phyloP scores from a whole-genome alignment of 805 yeast genomes.

The Starmerella sp. region DNA sequence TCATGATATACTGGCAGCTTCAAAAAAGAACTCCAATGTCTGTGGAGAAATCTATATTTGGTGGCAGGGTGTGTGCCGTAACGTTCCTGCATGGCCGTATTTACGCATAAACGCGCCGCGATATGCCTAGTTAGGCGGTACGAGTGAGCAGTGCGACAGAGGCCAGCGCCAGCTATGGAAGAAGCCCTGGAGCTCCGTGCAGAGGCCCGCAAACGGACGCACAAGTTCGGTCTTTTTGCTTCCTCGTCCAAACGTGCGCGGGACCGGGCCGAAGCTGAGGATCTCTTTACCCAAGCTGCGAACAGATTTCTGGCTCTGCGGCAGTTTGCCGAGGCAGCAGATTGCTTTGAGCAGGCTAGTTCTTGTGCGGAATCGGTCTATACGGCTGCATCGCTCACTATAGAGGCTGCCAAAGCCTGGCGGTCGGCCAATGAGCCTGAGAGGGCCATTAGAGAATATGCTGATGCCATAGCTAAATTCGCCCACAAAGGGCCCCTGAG shows the following conservation, averaged over 20 bases:
- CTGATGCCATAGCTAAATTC: constrained; percentile 12
- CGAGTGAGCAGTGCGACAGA: neutral
- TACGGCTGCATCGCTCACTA: constrained; percentile 8
- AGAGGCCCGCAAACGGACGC: constrained; percentile 7
- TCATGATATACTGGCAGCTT: too few relatives aligned
- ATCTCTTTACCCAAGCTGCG: constrained; percentile 14
- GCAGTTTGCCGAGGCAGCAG: constrained; percentile 15
- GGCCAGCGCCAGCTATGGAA: constrained; percentile 9
- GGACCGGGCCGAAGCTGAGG: constrained; percentile 11
- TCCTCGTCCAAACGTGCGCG: neutral
- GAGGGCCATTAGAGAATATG: constrained; percentile 7
- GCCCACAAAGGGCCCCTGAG: constrained; percentile 17
- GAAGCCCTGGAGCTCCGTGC: constrained; percentile 18
- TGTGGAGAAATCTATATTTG: too few relatives aligned
- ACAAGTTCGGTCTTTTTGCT: constrained; percentile 9
- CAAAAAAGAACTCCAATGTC: too few relatives aligned
- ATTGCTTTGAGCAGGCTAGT: constrained; percentile 13
- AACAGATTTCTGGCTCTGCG: constrained; percentile 5
- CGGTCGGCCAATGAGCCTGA: constrained; percentile 10
- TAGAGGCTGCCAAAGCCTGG: constrained; percentile 18
- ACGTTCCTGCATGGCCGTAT: neutral
- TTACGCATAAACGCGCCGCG: neutral
- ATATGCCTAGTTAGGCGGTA: neutral
- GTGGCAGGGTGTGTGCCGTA: too few relatives aligned
- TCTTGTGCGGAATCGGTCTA: constrained; percentile 9